These are phyloP conservation scores for Xylaria acuta DNA, from an alignment of 495 filamentous ascomycete species.

Conservation along the genomic window DNA sequence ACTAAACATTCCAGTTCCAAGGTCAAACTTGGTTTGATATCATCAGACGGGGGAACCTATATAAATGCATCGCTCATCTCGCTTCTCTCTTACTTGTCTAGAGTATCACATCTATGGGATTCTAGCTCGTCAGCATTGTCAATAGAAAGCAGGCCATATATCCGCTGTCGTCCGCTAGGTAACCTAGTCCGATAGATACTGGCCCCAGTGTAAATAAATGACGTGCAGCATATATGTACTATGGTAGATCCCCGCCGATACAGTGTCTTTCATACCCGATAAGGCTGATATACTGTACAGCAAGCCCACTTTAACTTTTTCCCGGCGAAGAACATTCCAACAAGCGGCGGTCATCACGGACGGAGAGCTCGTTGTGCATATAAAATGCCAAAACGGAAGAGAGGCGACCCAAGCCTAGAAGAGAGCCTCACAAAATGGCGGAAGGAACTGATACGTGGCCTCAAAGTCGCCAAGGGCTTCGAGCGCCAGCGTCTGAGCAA, in stretches of 20 bases:
- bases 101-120: neutral
- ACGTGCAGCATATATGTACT: conserved; percentile 5
- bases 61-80: neutral
- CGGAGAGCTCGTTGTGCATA: neutral
- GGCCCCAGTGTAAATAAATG: neutral
- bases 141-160: neutral
- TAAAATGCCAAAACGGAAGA: conserved; percentile 57
- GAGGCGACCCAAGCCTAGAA: conserved; percentile 50
- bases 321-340: conserved; percentile 12
- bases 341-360: neutral
- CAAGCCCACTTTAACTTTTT: conserved; percentile 29
- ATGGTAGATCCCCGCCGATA: neutral
- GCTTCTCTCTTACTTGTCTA: neutral
- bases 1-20: neutral
- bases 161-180: neutral
- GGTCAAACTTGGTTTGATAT: neutral
- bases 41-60: neutral
- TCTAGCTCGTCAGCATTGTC: neutral
- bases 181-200: neutral
- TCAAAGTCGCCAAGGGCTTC: conserved; percentile 84
- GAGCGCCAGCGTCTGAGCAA: conserved; percentile 88
- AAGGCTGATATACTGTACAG: conserved; percentile 18
- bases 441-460: conserved; percentile 65
- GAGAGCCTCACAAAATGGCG: conserved; percentile 64
- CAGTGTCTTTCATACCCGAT: conserved; percentile 8